phyloP scores from a whole-genome alignment of 768 basidiomycete genomes.

The Kondoa malvinella region DNA sequence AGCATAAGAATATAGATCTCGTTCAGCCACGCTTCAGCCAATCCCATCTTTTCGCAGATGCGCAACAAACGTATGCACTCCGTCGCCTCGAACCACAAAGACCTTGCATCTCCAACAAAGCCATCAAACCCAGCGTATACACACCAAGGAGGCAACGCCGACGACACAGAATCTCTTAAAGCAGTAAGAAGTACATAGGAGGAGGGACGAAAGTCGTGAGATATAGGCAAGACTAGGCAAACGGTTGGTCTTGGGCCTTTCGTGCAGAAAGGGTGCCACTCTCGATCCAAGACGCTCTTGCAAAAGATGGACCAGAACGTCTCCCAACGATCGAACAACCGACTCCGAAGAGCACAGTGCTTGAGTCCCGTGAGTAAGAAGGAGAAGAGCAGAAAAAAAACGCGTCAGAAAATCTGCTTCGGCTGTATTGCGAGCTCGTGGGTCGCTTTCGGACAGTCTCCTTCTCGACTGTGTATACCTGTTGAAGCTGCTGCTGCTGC shows the following conservation, averaged over 20 bases:
- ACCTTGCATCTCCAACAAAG: neutral
- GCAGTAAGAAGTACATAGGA: neutral
- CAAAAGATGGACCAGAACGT: neutral
- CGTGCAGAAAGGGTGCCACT: neutral
- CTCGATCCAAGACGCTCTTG: neutral
- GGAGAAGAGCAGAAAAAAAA: neutral
- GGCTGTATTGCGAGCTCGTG: too few species aligned
- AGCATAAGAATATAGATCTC: neutral
- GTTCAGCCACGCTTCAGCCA: neutral
- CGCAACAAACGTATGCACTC: neutral
- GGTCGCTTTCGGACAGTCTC: neutral
- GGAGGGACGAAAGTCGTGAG: neutral
- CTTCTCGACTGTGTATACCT: neutral
- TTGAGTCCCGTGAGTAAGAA: neutral
- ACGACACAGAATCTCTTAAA: neutral
- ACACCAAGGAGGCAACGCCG: neutral
- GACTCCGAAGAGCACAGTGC: neutral
- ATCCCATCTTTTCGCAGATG: neutral
- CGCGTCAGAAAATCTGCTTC: too few species aligned
- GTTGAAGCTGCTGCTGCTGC: neutral
- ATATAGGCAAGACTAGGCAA: neutral
- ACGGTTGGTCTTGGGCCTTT: neutral
- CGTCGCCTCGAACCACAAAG: neutral
- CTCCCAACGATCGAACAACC: constrained; percentile 1
- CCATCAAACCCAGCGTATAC: neutral